These are phyloP conservation scores for Begonia masoniana DNA, from an alignment of 306 rosid species.

Conservation along the genomic window DNA sequence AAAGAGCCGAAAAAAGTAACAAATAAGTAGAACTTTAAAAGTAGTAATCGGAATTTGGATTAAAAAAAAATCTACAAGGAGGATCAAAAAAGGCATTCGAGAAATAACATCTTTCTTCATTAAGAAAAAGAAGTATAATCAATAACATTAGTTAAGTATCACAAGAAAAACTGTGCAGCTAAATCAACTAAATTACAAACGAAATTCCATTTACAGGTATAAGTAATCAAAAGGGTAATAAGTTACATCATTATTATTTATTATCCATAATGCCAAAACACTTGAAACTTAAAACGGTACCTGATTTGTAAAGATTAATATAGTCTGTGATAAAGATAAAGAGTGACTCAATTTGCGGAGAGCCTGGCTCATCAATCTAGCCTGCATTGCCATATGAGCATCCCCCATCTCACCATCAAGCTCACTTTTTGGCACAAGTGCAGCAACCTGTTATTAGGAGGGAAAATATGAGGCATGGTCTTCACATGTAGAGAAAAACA, in stretches of 20 bases:
- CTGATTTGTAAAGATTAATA: slow-evolving; percentile 84
- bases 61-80: too few species aligned
- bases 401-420: slow-evolving; percentile 97
- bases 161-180: too few species aligned
- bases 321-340: slow-evolving; percentile 56
- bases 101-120: too few species aligned
- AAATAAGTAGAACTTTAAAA: too few species aligned
- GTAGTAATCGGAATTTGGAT: too few species aligned
- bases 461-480: slow-evolving; percentile 11
- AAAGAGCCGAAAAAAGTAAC: too few species aligned
- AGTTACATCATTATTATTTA: not conserved
- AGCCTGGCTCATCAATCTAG: slow-evolving; percentile 93
- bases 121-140: too few species aligned
- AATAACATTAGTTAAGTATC: too few species aligned
- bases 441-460: slow-evolving; percentile 54
- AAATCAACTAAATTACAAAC: too few species aligned
- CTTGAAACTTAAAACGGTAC: slow-evolving; percentile 19
- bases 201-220: too few species aligned
- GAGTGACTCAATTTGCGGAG: slow-evolving; percentile 89
- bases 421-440: slow-evolving; percentile 90
- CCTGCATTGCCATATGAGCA: slow-evolving; percentile 96
- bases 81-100: too few species aligned
- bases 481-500: slow-evolving; percentile 2
- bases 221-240: too few species aligned
- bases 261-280: not conserved